Conservation (phyloP, 78 protist species). For the Dictyostelium purpureum region DNA sequence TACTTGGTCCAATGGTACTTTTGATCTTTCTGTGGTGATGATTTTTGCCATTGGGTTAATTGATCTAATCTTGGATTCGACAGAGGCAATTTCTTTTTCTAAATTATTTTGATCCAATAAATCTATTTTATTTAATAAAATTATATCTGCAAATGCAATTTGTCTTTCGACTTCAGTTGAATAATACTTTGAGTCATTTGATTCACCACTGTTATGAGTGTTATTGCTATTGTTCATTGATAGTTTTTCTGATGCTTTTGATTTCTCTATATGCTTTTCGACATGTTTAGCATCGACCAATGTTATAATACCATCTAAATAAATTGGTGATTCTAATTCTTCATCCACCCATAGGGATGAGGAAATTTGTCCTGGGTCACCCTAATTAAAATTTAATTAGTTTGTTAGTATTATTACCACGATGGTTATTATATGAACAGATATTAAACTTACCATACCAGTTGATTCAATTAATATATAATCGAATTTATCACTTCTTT, state of each 20-base stretch:
- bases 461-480: constrained; percentile 86
- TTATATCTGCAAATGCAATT: constrained; percentile 85
- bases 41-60: constrained; percentile 75
- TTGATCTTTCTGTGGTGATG: background rate
- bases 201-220: background rate
- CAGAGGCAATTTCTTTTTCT: background rate
- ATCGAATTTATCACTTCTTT: constrained; percentile 63
- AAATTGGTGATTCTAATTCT: constrained; percentile 39
- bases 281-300: constrained; percentile 83
- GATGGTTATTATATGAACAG: background rate
- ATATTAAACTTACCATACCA: constrained; percentile 68
- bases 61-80: background rate
- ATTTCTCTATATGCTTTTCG: constrained; percentile 54
- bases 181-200: background rate
- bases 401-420: background rate
- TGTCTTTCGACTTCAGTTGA: constrained; percentile 79
- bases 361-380: constrained; percentile 82
- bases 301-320: constrained; percentile 83
- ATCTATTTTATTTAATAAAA: constrained; percentile 83
- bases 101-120: constrained; percentile 34
- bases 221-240: background rate
- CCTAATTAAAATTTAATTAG: background rate
- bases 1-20: constrained; percentile 32
- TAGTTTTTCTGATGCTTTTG: too few relatives aligned
- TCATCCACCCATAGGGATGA: constrained; percentile 85